phyloP scores from a whole-genome alignment of 1,284 basidiomycete species.

The Microstroma glucosiphilum region DNA sequence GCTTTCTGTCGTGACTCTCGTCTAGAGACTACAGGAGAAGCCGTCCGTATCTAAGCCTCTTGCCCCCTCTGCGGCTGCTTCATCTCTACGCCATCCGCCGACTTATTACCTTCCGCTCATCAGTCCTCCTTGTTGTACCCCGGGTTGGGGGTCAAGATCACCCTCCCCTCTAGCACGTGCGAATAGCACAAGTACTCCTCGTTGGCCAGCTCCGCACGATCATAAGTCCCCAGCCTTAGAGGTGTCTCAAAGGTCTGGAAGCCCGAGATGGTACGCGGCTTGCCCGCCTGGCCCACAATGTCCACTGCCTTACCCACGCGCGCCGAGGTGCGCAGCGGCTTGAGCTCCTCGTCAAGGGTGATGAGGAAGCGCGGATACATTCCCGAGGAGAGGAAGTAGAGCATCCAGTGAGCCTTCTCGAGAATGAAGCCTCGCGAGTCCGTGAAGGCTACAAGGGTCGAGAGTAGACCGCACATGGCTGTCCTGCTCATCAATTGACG shows the following conservation, averaged over 20 bases:
- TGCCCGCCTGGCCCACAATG: conserved; percentile 51
- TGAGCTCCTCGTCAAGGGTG: conserved; percentile 77
- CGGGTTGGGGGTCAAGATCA: conserved; percentile 52
- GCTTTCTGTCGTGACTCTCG: no score
- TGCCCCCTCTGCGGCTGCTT: no score
- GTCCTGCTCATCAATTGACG: conserved; percentile 81
- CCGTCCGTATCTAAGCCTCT: no score
- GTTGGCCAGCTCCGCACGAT: conserved; percentile 89
- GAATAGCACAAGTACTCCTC: conserved; percentile 92
- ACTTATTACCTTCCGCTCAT: no score
- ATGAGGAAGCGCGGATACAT: conserved; percentile 99
- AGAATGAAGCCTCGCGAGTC: conserved; percentile 87
- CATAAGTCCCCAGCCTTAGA: conserved; percentile 84
- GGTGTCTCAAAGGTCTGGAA: conserved; percentile 79
- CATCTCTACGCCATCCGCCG: no score
- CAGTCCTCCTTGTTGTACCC: conserved; percentile 49
- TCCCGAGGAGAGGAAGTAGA: conserved; percentile 86
- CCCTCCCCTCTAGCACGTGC: conserved; percentile 52
- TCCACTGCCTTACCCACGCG: conserved; percentile 75
- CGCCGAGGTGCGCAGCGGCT: conserved; percentile 75
- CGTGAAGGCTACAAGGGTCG: conserved; percentile 83
- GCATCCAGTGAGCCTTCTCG: conserved; percentile 96
- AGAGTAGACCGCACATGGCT: conserved; percentile 83
- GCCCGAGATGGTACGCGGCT: conserved; percentile 50
- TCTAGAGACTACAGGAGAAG: no score